Conservation (phyloP, 169 alveolate genomes). For the Plasmodium blacklocki region DNA sequence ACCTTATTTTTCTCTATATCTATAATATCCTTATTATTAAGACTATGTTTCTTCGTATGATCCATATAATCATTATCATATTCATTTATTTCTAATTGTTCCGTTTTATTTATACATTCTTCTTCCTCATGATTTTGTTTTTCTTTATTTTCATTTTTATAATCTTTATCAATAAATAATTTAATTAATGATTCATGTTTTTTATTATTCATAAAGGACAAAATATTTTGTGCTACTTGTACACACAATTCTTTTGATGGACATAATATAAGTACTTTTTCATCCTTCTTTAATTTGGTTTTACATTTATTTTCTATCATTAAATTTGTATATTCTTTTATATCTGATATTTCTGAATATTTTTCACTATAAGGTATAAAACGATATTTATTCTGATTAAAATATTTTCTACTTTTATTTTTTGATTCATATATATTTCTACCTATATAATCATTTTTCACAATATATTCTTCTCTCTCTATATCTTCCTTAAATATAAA, state of each 20-base stretch:
- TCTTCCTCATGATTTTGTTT: not conserved
- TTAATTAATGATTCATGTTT: constrained; percentile 30
- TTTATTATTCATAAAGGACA: constrained; percentile 26
- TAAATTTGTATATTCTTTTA: constrained; percentile 37
- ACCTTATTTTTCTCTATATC: constrained; percentile 4
- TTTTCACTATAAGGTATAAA: constrained; percentile 68
- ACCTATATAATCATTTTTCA: not conserved
- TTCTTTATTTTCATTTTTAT: not conserved
- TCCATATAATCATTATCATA: not conserved
- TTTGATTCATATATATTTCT: constrained; percentile 5
- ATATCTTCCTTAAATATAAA: constrained; percentile 67
- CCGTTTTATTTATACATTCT: not conserved
- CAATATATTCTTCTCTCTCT: constrained; percentile 39
- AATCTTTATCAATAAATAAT: constrained; percentile 56
- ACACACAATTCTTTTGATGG: constrained; percentile 75
- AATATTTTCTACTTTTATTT: not conserved
- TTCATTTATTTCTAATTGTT: not conserved
- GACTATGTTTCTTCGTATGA: not conserved
- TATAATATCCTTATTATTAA: not conserved
- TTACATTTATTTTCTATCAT: constrained; percentile 30
- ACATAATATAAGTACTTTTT: constrained; percentile 53
- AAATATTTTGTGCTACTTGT: constrained; percentile 48
- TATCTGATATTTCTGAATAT: constrained; percentile 46
- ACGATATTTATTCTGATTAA: constrained; percentile 25
- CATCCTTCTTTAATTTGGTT: constrained; percentile 32